phyloP scores from a whole-genome alignment of 805 yeast species.

The Schizosaccharomyces osmophilus region DNA sequence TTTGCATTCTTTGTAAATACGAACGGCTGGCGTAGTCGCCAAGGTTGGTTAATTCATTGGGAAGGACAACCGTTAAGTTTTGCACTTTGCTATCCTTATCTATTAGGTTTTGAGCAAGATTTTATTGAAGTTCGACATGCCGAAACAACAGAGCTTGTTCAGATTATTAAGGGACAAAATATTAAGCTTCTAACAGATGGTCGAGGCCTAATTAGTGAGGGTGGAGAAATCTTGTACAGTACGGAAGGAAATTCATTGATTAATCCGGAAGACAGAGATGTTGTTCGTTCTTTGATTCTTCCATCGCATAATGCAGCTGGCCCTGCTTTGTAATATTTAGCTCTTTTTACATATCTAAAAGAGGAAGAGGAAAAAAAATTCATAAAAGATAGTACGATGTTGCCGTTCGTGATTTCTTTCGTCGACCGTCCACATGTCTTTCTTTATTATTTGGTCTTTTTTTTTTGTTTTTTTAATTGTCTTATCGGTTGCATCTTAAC shows the following conservation, averaged over 20 bases:
- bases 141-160: slow-evolving; percentile 58
- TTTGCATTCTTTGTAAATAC: slow-evolving; percentile 83
- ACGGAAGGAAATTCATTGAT: neutral
- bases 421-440: too few relatives aligned
- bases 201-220: neutral
- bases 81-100: slow-evolving; percentile 81
- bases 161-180: slow-evolving; percentile 82
- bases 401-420: neutral
- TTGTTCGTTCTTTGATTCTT: neutral
- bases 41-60: slow-evolving; percentile 88
- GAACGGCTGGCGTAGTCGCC: slow-evolving; percentile 88
- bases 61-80: slow-evolving; percentile 85
- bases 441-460: too few relatives aligned
- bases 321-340: neutral
- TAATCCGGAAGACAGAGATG: neutral
- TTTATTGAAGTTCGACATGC: slow-evolving; percentile 84
- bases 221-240: slow-evolving; percentile 1
- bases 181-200: slow-evolving; percentile 31
- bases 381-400: neutral
- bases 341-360: neutral
- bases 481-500: too few relatives aligned
- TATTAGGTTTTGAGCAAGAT: slow-evolving; percentile 68
- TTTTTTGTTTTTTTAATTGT: too few relatives aligned
- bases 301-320: neutral
- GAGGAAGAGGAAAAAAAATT: neutral